These are phyloP conservation scores for Hyparrhenia diplandra DNA, from an alignment of 176 grass and related monocot species.

Conservation along the genomic window DNA sequence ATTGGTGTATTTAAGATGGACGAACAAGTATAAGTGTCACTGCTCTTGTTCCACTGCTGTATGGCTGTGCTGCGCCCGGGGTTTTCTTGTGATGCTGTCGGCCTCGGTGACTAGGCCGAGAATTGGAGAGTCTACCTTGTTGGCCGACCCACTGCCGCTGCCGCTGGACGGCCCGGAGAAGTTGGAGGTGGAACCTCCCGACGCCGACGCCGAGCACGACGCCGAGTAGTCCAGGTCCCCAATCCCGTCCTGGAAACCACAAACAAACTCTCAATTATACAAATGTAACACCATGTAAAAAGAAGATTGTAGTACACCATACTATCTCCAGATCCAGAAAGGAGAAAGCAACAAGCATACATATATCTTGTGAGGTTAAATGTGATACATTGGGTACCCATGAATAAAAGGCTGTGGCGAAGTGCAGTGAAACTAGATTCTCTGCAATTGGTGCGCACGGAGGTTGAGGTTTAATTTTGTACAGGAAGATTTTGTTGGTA, in stretches of 20 bases:
- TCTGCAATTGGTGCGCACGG: background rate
- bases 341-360: too few relatives aligned
- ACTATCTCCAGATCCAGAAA: background rate
- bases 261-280: background rate
- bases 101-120: constrained; percentile 41
- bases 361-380: background rate
- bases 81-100: background rate
- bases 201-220: constrained; percentile 19
- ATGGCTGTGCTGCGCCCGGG: background rate
- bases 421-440: background rate
- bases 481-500: background rate
- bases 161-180: constrained; percentile 45
- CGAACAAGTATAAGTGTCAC: background rate
- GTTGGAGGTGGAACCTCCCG: constrained; percentile 33
- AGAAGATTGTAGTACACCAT: background rate
- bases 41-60: background rate
- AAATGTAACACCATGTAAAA: background rate
- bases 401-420: background rate
- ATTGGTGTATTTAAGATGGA: background rate
- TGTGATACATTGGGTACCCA: background rate
- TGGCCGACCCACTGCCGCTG: constrained; percentile 37
- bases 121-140: constrained; percentile 44
- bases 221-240: constrained; percentile 14
- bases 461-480: background rate
- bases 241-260: background rate